Conservation (phyloP, 345 rosid genomes). For the Corchorus capsularis region DNA sequence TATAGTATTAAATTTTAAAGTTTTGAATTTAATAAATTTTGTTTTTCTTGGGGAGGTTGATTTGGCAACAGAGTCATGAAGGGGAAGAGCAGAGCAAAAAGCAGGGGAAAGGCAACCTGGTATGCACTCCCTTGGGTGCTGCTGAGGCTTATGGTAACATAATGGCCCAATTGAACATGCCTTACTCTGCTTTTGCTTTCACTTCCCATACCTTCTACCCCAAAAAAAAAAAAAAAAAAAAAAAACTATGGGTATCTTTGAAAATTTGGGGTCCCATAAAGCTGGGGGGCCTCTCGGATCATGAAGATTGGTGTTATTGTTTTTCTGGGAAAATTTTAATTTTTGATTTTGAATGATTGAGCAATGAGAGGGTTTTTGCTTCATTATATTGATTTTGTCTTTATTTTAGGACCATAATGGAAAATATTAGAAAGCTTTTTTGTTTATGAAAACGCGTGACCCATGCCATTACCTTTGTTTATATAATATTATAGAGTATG, state of each 20-base stretch:
- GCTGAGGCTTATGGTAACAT: conserved; percentile 39
- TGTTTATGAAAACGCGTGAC: conserved; percentile 2
- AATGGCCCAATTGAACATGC: conserved; percentile 46
- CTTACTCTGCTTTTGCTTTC: conserved; percentile 30
- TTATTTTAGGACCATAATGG: neutral
- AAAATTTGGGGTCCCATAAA: conserved; percentile 23
- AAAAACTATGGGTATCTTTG: neutral
- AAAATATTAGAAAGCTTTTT: neutral
- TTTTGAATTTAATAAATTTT: too few relatives aligned
- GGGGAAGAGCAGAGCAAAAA: neutral
- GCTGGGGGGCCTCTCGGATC: conserved; percentile 25
- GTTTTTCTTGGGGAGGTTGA: neutral
- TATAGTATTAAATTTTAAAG: too few relatives aligned
- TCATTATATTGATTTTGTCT: conserved; percentile 25
- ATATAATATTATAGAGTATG: neutral
- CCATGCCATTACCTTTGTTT: neutral
- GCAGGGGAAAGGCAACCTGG: conserved; percentile 31
- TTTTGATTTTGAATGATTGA: conserved; percentile 28
- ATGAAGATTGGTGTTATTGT: conserved; percentile 20
- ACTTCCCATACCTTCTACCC: conserved; percentile 31
- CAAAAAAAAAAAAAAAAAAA: too few relatives aligned
- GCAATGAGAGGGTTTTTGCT: conserved; percentile 13
- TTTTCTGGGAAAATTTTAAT: conserved; percentile 12
- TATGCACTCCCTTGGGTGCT: conserved; percentile 28
- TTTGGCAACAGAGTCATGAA: neutral